Evolutionary conservation across 2,329 filamentous ascomycete species (phyloP), one percentile per base, ranked within the genome.

Genomic region (Trichoderma lentiforme): DNA sequence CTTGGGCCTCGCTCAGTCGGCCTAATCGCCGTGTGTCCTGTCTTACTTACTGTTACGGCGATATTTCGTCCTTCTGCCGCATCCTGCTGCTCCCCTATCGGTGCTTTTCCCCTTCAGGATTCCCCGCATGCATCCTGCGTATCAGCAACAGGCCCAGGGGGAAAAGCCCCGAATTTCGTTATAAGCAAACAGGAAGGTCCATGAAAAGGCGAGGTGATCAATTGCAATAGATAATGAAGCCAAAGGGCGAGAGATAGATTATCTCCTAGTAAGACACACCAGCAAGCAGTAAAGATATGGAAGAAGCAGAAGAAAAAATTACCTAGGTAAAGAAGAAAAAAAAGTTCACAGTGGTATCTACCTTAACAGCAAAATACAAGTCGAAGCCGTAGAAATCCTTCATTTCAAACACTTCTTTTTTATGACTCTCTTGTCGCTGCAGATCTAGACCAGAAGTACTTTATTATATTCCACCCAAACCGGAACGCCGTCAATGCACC

Each of bases 401-500:
- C 43, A 51, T 47, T 72, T 69, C 58, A 69, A 58, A 72, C 65
- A 62, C 58, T 65, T 63, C 64, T 47, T 71, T 61, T 61, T 57
- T 63, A 65, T 67, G 39, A 72, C 64, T 79, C 78, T 76, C 73
- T 79, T 78, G 74, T 75, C 78, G 76, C 77, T 79, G 74, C 76
- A 77, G 78, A 78, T 79, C 75, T 80, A 79, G 78, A 79, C 77
- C 79, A 79, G 77, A 78, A 79, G 77, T 77, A 79, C 74, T 78
- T 76, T 77, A 79, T 79, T 80, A 80, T 78, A 80, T 79, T 79
- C 80, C 77, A 79, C 77, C 79, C 76, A 78, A 76, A 79, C 81
- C 81, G 80, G 81, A 82, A 82, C 81, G 81, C 81, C 81, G 78
- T 78, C 79, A 78, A 82, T 82, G 81, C 80, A 82, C 81, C 79